Percentiles rank a stretch among this genome's conserved stretches.
Conservation (phyloP, 768 basidiomycete species). For the Crepidotus variabilis region DNA sequence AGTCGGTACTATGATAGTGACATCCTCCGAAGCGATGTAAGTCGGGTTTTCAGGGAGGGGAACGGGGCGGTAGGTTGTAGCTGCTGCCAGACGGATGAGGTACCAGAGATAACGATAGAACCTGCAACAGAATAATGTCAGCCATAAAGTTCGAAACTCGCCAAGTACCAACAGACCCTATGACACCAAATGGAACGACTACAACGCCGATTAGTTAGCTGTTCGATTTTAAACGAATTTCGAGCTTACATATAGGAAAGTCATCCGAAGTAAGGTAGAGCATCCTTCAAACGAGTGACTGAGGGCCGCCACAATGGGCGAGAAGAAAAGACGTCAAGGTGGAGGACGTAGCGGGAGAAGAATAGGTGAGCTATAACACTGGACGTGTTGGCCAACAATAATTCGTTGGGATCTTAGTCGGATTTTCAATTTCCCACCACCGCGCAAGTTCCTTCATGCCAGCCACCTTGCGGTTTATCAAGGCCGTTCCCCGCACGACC, state of each 20-base stretch:
- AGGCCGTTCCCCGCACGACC: too few species aligned
- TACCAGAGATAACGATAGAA: slow-evolving; percentile 96
- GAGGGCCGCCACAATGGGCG: background rate
- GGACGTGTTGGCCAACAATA: too few species aligned
- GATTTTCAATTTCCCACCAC: too few species aligned
- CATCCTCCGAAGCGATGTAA: slow-evolving; percentile 86
- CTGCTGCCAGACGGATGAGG: slow-evolving; percentile 78
- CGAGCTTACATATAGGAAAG: slow-evolving; percentile 81
- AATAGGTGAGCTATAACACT: too few species aligned
- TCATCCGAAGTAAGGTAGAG: slow-evolving; percentile 88
- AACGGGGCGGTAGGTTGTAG: slow-evolving; percentile 79
- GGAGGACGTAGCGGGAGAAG: too few species aligned
- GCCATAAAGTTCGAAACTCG: background rate
- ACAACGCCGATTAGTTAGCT: slow-evolving; percentile 7
- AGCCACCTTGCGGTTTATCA: too few species aligned
- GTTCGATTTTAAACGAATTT: background rate
- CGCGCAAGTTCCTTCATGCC: too few species aligned
- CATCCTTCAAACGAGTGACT: slow-evolving; percentile 35
- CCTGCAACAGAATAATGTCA: slow-evolving; percentile 33
- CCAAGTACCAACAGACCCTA: slow-evolving; percentile 50
- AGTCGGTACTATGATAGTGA: slow-evolving; percentile 94
- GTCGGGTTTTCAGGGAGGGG: slow-evolving; percentile 89
- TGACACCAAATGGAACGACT: slow-evolving; percentile 91
- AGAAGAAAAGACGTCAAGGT: background rate
- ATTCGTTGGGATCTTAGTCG: too few species aligned